Percentiles rank a stretch among this genome's conserved stretches.
Evolutionary conservation across 768 basidiomycete genomes (phyloP).

Genomic region (Clathrus columnatus): DNA sequence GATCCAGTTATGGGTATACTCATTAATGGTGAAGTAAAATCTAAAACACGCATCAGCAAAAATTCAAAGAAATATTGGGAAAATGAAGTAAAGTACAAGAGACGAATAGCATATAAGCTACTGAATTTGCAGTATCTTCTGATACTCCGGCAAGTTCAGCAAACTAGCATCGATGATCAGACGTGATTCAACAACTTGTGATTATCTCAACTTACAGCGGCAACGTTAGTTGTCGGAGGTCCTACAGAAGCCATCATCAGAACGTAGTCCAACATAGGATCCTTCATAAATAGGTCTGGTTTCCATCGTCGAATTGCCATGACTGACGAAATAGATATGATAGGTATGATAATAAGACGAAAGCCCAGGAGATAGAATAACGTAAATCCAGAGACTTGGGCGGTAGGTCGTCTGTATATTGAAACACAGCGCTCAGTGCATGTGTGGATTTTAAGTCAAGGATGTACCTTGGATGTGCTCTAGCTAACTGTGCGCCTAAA

Average conservation of each 20-base stretch:
- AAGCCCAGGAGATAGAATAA: background rate
- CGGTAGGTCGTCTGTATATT: background rate
- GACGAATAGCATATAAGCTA: background rate
- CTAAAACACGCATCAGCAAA: background rate
- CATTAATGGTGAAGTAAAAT: constrained; percentile 1
- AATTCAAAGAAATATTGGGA: background rate
- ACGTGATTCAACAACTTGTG: background rate
- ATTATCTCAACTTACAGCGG: background rate
- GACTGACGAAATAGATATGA: background rate
- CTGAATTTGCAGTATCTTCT: background rate
- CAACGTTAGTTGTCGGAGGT: background rate
- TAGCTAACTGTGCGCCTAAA: background rate
- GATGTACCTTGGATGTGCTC: background rate
- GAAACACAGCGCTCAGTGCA: background rate
- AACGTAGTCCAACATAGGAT: constrained; percentile 4
- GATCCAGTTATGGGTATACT: constrained; percentile 1
- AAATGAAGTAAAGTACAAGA: background rate
- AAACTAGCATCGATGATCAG: background rate
- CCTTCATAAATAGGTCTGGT: background rate
- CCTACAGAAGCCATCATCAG: constrained; percentile 3
- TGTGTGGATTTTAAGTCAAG: background rate
- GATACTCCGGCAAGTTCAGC: constrained; percentile 5
- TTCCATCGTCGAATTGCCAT: background rate
- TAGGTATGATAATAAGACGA: background rate
- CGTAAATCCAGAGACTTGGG: background rate